Evolutionary conservation across 2,329 filamentous ascomycete genomes (phyloP), one percentile per base, ranked within the genome.

Genomic region (Fusarium azukiicola): DNA sequence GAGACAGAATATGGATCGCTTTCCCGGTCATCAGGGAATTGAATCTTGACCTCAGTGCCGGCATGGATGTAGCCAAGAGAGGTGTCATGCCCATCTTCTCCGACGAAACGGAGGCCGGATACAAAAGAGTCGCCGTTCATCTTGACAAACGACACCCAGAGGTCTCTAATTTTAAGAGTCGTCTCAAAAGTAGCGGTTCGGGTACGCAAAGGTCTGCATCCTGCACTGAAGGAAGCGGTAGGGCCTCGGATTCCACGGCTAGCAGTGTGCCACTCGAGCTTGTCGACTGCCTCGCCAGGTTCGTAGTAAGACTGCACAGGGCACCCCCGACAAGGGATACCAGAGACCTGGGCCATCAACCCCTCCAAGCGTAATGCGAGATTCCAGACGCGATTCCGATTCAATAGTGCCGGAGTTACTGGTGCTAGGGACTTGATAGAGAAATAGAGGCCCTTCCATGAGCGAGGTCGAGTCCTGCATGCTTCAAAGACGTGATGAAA

Each of bases 401-500:
- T 75, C 13, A 52, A 44, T 23, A 74, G 36, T 14, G 27, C 47
- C 10, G 69, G 66, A 13, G 58, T 32, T 5, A 38, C 19, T n/a
- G 58, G 46, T 36, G 66, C 42, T 8, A 72, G 19, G 54, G 44
- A 40, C 5, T 14, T 52, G n/a, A 75, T 21, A 4, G 66, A 50
- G 12, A 67, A 38, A 17, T 76, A 76, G 12, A 74, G 49, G 11
- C 50, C 27, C 42, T 63, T 32, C 74, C 76, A 78, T 3, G 74
- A 78, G 21, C 32, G 72, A 9, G 76, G 76, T 6, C 32, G 64
- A 17, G 54, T 50, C 13, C 50, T 13, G 12, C 23, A 42, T 12
- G 63, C n/a, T 16, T 78, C 74, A n/a, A 74, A 77, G 9, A 77
- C 42, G 32, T 71, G 19, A 2, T 77, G 71, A 44, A 69, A 78